Evolutionary conservation across 345 rosid genomes (phyloP), one percentile per base, ranked within the genome.

Genomic region (Adansonia digitata): DNA sequence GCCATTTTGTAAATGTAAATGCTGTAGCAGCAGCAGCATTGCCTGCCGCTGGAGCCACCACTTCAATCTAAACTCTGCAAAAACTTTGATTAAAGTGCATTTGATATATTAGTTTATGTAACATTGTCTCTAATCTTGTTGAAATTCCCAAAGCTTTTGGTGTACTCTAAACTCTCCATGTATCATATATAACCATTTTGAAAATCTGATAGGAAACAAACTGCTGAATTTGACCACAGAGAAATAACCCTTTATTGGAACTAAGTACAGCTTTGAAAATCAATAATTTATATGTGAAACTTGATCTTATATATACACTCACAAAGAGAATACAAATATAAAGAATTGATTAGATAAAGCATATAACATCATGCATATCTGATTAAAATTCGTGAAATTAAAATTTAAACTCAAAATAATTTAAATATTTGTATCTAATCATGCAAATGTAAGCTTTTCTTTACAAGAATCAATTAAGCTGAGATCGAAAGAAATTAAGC

Each of bases 111-210:
- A 61, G 39, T 43, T 71, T 35, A 68, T 60, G 55, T 13, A 71
- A 55, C 22, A 17, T 3, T 71, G 65, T 51, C 35, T 57, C 57
- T 4, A 49, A 46, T 72, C 51, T 56, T 11, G 18, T 55, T 76
- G 60, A 40, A 72, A 27, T 72, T 68, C 80, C 81, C 71, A 68
- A 77, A 37, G 78, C 74, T 61, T 69, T 75, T 75, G 83, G 77
- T 57, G 72, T n/a, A n/a, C n/a, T 71, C 52, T 57, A n/a, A 64
- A 62, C 74, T 74, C 77, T 73, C 75, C 75, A 46, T 57, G 11
- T 17, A 11, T 12, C 17, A 2, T 56, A 56, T 56, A 34, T 52
- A 9, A 35, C 31, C 35, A 17, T 15, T 72, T 40, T 61, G 46
- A 57, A 43, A 13, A 13, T 49, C 37, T 61, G 70, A 63, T 34